A percentile compares a stretch with the other conserved stretches of the same genome.
Conservation (phyloP, 2,329 filamentous ascomycete genomes). For the Monilinia fructigena region DNA sequence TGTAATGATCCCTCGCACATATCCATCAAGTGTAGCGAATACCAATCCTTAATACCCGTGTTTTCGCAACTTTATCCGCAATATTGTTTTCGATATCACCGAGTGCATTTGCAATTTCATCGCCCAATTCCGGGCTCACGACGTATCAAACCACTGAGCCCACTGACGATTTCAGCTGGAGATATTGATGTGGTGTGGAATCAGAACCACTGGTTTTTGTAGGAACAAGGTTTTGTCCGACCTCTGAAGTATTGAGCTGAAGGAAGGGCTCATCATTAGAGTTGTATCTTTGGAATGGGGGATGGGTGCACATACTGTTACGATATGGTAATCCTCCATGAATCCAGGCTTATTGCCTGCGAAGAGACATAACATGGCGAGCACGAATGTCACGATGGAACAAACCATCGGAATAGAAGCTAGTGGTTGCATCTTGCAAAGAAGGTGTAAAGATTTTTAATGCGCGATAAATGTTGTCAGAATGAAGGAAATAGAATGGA, state of each 20-base stretch:
- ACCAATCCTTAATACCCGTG: slow-evolving; percentile 58
- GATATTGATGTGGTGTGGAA: slow-evolving; percentile 35
- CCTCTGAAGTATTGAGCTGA: slow-evolving; percentile 57
- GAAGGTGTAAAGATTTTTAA: not conserved
- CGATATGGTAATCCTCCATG: slow-evolving; percentile 55
- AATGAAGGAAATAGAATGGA: not conserved
- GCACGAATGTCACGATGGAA: slow-evolving; percentile 54
- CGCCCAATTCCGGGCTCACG: slow-evolving; percentile 41
- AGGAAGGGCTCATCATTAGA: slow-evolving; percentile 18
- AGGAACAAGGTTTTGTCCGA: slow-evolving; percentile 45
- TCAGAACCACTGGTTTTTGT: slow-evolving; percentile 30
- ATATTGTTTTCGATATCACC: slow-evolving; percentile 38
- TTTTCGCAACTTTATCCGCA: slow-evolving; percentile 44
- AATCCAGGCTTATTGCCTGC: slow-evolving; percentile 56
- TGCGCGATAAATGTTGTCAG: not conserved
- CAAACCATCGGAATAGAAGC: slow-evolving; percentile 52
- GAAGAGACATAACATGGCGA: slow-evolving; percentile 60
- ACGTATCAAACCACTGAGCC: slow-evolving; percentile 39
- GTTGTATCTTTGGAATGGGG: not conserved
- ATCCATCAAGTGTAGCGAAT: slow-evolving; percentile 59
- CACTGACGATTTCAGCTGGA: too few relatives aligned
- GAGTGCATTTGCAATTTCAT: slow-evolving; percentile 40
- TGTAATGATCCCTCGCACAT: slow-evolving; percentile 52
- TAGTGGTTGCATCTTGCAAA: slow-evolving; percentile 45
- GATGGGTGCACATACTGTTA: slow-evolving; percentile 48